Percentiles rank a stretch among this genome's conserved stretches.
Evolutionary conservation across 2,329 filamentous ascomycete genomes (phyloP).

Genomic region (Ascochyta pisi): DNA sequence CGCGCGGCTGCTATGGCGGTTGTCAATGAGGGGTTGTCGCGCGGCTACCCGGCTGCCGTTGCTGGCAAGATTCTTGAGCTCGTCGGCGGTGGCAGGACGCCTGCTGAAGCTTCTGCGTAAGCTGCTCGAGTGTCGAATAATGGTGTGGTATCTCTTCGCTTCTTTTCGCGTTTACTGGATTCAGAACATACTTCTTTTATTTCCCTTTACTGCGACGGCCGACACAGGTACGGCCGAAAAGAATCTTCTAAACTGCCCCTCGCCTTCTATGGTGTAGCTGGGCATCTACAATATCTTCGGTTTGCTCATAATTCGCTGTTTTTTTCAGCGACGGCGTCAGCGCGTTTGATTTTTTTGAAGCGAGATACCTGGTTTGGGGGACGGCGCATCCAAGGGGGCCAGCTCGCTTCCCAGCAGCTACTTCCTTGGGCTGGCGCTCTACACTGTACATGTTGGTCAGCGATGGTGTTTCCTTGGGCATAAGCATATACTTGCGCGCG

Average conservation of each 20-base stretch:
- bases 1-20: constrained; percentile 76
- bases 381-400: constrained; percentile 12
- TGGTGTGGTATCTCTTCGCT: constrained; percentile 13
- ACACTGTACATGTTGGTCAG: neutral
- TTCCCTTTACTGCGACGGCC: constrained; percentile 28
- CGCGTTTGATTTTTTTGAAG: constrained; percentile 15
- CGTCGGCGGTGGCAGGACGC: constrained; percentile 57
- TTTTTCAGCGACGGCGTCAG: constrained; percentile 29
- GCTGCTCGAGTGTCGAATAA: neutral
- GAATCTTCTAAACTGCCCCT: constrained; percentile 25
- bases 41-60: constrained; percentile 90
- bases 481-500: constrained; percentile 24
- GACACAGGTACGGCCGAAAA: constrained; percentile 12
- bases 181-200: constrained; percentile 12
- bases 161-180: constrained; percentile 12
- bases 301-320: constrained; percentile 1
- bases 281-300: constrained; percentile 16
- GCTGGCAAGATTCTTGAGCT: constrained; percentile 93
- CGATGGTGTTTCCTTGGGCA: constrained; percentile 25
- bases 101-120: constrained; percentile 31
- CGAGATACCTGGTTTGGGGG: constrained; percentile 23
- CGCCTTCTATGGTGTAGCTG: constrained; percentile 26
- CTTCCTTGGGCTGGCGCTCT: neutral
- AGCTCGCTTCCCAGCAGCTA: constrained; percentile 4
- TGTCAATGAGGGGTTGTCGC: constrained; percentile 86